Evolutionary conservation across 257 asterid species (phyloP).

Genomic region (Solanum etuberosum): DNA sequence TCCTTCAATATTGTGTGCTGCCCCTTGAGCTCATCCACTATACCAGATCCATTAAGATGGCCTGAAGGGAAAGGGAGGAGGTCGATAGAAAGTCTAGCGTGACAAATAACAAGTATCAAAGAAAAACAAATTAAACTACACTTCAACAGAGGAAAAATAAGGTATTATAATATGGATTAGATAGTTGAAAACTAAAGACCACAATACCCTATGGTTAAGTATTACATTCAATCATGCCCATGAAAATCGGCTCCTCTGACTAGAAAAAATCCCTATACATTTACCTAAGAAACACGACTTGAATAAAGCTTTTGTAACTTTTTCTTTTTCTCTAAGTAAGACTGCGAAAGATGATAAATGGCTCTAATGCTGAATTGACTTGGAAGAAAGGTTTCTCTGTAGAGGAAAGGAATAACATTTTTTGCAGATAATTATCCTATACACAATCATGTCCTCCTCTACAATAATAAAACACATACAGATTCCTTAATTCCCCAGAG

Average conservation of each 20-base stretch:
- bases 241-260: neutral
- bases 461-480: neutral
- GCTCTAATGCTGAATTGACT: neutral
- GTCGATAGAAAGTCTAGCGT: neutral
- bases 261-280: neutral
- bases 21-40: conserved; percentile 63
- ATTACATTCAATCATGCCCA: neutral
- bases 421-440: neutral
- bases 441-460: neutral
- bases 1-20: conserved; percentile 55
- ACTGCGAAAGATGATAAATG: neutral
- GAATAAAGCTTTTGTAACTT: neutral
- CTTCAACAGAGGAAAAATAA: neutral
- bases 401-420: neutral
- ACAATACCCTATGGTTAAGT: neutral
- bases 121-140: neutral
- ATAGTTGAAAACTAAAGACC: neutral
- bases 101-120: neutral
- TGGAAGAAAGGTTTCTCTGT: neutral
- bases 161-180: neutral
- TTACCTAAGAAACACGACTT: neutral
- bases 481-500: neutral
- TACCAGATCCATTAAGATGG: conserved; percentile 24
- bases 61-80: conserved; percentile 1
- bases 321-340: neutral